Percentiles rank a stretch among this genome's conserved stretches.
Conservation (phyloP, 768 basidiomycete genomes). For the Rubroboletus satanas region DNA sequence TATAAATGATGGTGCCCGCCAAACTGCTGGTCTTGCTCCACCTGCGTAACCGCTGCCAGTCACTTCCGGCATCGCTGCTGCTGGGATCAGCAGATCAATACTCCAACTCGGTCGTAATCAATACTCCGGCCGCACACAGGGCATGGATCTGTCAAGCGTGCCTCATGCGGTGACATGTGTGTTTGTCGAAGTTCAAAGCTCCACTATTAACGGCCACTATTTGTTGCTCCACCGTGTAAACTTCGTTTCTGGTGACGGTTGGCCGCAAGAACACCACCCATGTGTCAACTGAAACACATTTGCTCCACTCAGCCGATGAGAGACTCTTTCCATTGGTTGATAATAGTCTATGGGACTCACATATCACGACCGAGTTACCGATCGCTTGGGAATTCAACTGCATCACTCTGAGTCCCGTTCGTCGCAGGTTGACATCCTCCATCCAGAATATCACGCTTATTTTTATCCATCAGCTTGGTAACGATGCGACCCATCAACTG, state of each 20-base stretch:
- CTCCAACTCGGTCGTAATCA: background rate
- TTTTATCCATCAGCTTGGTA: background rate
- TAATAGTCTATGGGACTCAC: background rate
- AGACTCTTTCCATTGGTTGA: constrained; percentile 6
- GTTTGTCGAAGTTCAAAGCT: constrained; percentile 1
- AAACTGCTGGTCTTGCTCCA: constrained; percentile 26
- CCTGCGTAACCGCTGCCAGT: constrained; percentile 16
- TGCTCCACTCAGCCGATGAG: constrained; percentile 21
- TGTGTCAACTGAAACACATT: constrained; percentile 18
- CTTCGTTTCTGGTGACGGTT: background rate
- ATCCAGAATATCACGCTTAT: background rate
- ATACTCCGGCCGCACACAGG: background rate
- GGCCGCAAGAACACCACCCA: background rate
- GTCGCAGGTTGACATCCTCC: background rate
- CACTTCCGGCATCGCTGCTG: constrained; percentile 4
- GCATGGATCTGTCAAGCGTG: background rate
- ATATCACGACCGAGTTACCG: background rate
- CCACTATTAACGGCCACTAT: constrained; percentile 5
- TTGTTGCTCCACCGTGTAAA: background rate
- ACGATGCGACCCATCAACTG: too few species aligned
- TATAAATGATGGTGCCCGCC: constrained; percentile 27
- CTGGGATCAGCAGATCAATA: constrained; percentile 1
- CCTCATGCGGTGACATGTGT: constrained; percentile 2
- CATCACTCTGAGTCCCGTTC: background rate
- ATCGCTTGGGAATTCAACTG: background rate